A percentile compares a stretch with the other conserved stretches of the same genome.
Conservation (phyloP, 257 asterid genomes). For the Cynanchum wilfordii region DNA sequence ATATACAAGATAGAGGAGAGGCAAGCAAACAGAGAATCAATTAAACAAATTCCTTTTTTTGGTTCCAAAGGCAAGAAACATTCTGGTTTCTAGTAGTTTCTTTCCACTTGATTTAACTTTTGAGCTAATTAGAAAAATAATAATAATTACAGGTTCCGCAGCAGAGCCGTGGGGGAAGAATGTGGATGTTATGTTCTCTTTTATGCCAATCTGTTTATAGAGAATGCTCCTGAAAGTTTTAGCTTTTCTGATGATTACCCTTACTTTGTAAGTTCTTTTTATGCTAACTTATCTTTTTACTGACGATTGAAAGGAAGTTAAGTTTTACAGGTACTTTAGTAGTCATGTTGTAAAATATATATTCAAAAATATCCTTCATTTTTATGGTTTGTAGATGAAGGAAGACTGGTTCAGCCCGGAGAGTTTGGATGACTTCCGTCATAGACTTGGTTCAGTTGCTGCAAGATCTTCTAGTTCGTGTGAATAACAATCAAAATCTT, state of each 20-base stretch:
- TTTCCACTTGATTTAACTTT: not conserved
- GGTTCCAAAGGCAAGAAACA: conserved; percentile 46
- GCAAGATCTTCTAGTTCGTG: not conserved
- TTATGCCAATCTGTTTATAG: conserved; percentile 40
- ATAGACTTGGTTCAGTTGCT: conserved; percentile 21
- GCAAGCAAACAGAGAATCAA: conserved; percentile 22
- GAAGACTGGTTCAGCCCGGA: conserved; percentile 47
- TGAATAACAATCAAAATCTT: not conserved
- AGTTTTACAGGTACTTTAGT: not conserved
- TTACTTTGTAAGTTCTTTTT: conserved; percentile 48
- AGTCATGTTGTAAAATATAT: not conserved
- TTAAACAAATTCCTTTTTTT: conserved; percentile 42
- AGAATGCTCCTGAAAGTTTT: conserved; percentile 42
- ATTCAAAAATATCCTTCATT: not conserved
- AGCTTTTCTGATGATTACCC: conserved; percentile 51
- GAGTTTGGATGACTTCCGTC: conserved; percentile 41
- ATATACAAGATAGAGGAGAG: conserved; percentile 31
- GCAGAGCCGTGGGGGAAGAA: conserved; percentile 40
- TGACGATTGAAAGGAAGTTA: not conserved
- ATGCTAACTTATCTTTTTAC: not conserved
- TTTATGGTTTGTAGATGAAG: conserved; percentile 39
- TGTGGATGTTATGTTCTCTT: conserved; percentile 62
- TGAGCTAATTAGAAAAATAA: conserved; percentile 9
- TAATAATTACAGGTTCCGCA: conserved; percentile 66
- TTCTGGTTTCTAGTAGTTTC: not conserved